Evolutionary conservation across 2,329 filamentous ascomycete genomes (phyloP), one percentile per base, ranked within the genome.

Genomic region (Colletotrichum simmondsii): DNA sequence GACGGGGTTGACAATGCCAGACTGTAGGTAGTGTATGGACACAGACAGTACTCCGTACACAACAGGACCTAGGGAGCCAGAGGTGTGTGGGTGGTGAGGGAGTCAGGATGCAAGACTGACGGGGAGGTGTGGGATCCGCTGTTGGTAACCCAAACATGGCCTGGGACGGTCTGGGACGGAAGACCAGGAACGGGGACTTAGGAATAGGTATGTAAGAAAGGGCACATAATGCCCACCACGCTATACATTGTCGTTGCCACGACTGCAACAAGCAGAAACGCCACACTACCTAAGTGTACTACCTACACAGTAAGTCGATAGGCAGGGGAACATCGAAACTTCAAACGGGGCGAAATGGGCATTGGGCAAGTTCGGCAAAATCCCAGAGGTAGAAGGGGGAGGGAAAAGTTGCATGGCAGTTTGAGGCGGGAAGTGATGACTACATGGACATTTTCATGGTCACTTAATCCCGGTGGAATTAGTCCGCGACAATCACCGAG

Each of bases 401-500:
- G 16, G 42, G 22, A 53, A 53, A 46, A 49, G 56, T 46, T 56
- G 56, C 68, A 67, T 71, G 32, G 62, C 63, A 72, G 69, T 68
- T 63, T 68, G 65, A 59, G 65, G 53, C 30, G 53, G 58, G 52
- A 69, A 53, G 64, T 72, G 54, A 30, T 30, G 65, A 69, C 59
- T 72, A 72, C 37, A 54, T 52, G 11, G 22, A 72, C 59, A 26
- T 49, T 49, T n/a, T 22, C 42, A 49, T 49, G 8, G 42, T 19
- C 69, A 65, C 42, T 42, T 19, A n/a, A 54, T 32, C 42, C 16
- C 53, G 14, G 46, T 69, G 64, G 16, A 16, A 62, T 54, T 68
- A 68, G 37, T 14, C 32, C 14, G 24, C 64, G 3, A 68, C 65
- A 71, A 71, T 68, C 64, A 68, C 64, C 52, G 57, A 71, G 64